A percentile compares a stretch with the other conserved stretches of the same genome.
phyloP scores from a whole-genome alignment of 768 basidiomycete species.

The Gelatoporia subvermispora region DNA sequence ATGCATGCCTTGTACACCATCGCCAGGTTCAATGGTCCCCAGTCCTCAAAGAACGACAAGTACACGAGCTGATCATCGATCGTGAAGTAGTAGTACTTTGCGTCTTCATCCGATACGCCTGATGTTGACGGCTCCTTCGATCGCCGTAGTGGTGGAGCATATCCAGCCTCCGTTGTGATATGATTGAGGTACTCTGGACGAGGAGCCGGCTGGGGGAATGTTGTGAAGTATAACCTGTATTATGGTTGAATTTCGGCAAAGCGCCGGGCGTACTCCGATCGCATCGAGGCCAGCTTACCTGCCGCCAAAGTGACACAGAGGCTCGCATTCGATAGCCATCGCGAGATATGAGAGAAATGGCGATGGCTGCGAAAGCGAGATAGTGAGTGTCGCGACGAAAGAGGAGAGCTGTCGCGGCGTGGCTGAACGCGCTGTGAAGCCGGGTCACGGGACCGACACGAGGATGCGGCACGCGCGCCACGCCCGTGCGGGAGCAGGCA shows the following conservation, averaged over 20 bases:
- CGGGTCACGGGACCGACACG: conserved; percentile 25
- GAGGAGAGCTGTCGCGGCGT: conserved; percentile 14
- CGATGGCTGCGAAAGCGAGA: conserved; percentile 5
- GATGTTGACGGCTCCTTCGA: conserved; percentile 51
- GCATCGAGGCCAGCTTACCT: conserved; percentile 44
- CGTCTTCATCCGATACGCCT: conserved; percentile 66
- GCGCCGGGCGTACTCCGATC: background rate
- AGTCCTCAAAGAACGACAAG: conserved; percentile 91
- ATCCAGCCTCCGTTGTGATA: conserved; percentile 43
- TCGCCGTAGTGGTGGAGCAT: conserved; percentile 59
- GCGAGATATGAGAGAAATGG: background rate
- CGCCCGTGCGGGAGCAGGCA: conserved; percentile 8
- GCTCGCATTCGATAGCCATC: conserved; percentile 58
- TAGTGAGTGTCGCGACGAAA: conserved; percentile 12
- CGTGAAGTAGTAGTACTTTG: conserved; percentile 85
- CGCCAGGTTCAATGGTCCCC: conserved; percentile 88
- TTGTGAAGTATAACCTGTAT: conserved; percentile 75
- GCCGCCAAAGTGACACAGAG: conserved; percentile 73
- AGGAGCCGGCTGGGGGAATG: conserved; percentile 77
- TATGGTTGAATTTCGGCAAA: conserved; percentile 5
- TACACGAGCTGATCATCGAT: conserved; percentile 91
- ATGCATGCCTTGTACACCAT: conserved; percentile 94
- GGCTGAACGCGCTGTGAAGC: conserved; percentile 14
- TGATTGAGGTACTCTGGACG: conserved; percentile 60
- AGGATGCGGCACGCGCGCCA: conserved; percentile 12